Conservation (phyloP, 495 filamentous ascomycete genomes). For the Usnea hakonensis region DNA sequence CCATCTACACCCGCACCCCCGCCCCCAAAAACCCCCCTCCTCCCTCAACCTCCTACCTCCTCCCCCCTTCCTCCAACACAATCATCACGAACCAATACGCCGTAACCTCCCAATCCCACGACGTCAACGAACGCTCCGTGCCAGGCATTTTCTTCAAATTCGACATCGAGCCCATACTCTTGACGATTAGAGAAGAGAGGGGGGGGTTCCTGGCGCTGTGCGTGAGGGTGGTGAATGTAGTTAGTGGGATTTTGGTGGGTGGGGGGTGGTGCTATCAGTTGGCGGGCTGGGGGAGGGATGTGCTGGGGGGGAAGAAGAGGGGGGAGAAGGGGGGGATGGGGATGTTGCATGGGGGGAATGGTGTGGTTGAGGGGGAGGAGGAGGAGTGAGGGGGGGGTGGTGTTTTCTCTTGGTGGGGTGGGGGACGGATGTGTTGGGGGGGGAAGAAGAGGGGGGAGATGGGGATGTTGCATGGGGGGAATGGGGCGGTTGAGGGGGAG, state of each 20-base stretch:
- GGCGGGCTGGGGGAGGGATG: slow-evolving; percentile 44
- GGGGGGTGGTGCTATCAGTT: slow-evolving; percentile 59
- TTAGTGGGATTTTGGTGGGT: slow-evolving; percentile 55
- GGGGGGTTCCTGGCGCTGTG: slow-evolving; percentile 64
- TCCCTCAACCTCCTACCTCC: neutral
- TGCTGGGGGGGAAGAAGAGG: slow-evolving; percentile 38
- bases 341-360: slow-evolving; percentile 47
- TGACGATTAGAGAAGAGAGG: slow-evolving; percentile 77
- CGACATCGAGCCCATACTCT: slow-evolving; percentile 91
- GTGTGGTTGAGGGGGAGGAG: slow-evolving; percentile 13
- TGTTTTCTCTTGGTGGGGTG: no score
- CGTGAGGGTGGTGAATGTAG: slow-evolving; percentile 65
- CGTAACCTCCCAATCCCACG: slow-evolving; percentile 72
- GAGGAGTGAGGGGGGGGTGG: slow-evolving; percentile 9
- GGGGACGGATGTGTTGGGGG: no score
- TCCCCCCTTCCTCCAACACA: slow-evolving; percentile 33
- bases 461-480: no score
- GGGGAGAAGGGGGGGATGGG: slow-evolving; percentile 44
- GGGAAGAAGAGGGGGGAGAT: no score
- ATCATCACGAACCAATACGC: slow-evolving; percentile 98
- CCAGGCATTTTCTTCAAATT: slow-evolving; percentile 99
- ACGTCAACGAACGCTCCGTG: slow-evolving; percentile 59
- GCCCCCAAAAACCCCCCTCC: slow-evolving; percentile 4
- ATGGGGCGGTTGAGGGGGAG: no score
- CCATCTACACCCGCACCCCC: slow-evolving; percentile 65